Conservation (phyloP, 164 flowering plant genomes). For the Umbellularia californica region DNA sequence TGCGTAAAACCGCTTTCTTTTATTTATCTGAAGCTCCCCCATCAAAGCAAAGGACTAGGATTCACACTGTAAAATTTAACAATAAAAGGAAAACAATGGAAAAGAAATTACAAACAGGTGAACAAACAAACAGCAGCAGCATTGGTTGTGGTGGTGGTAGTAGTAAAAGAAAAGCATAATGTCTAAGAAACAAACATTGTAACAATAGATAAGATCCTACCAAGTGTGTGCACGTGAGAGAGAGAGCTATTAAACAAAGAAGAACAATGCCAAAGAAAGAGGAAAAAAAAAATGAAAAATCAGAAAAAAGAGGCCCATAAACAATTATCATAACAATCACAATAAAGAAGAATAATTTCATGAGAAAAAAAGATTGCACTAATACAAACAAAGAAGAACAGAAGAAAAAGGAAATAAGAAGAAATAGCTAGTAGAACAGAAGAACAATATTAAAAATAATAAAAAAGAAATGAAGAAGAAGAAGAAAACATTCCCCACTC, state of each 20-base stretch:
- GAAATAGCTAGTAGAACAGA: background rate
- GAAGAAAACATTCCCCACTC: too few species aligned
- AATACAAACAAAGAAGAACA: background rate
- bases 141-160: background rate
- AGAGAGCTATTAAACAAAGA: background rate
- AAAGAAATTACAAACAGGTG: background rate
- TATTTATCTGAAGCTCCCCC: constrained; percentile 16
- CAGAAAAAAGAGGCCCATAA: background rate
- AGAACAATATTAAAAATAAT: background rate
- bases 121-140: background rate
- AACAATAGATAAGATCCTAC: background rate
- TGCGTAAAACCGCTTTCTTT: constrained; percentile 21
- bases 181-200: background rate
- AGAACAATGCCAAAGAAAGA: background rate
- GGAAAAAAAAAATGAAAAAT: background rate
- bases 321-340: background rate
- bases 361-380: background rate
- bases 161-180: background rate
- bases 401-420: background rate
- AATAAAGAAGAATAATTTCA: background rate
- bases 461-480: background rate
- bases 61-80: background rate
- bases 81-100: background rate
- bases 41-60: constrained; percentile 7
- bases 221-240: background rate